phyloP scores from a whole-genome alignment of 2,329 filamentous ascomycete genomes.

The Fusarium cyanostomum region DNA sequence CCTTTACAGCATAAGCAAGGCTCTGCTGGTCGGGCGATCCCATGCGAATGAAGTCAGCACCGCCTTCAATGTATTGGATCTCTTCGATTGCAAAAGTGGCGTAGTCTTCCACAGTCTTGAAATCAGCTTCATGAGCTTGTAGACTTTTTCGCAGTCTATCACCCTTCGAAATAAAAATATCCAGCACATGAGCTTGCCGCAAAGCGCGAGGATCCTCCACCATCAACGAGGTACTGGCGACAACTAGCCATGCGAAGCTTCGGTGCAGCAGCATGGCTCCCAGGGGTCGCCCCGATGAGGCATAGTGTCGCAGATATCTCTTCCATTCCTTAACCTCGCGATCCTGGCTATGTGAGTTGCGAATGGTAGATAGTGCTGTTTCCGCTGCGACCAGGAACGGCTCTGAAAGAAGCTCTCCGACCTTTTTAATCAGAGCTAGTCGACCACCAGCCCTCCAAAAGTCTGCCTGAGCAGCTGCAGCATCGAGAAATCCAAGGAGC shows the following conservation, averaged over 20 bases:
- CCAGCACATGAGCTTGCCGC: slow-evolving; percentile 72
- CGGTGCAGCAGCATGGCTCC: slow-evolving; percentile 92
- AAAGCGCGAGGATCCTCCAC: slow-evolving; percentile 70
- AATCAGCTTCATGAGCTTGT: slow-evolving; percentile 60
- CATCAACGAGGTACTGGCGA: slow-evolving; percentile 79
- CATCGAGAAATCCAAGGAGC: slow-evolving; percentile 89
- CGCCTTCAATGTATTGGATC: slow-evolving; percentile 86
- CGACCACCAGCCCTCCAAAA: slow-evolving; percentile 85
- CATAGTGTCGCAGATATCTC: slow-evolving; percentile 84
- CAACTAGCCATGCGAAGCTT: slow-evolving; percentile 86
- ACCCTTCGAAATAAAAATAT: slow-evolving; percentile 72
- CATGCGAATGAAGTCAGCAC: slow-evolving; percentile 84
- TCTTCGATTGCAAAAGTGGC: slow-evolving; percentile 81
- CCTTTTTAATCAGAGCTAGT: slow-evolving; percentile 74
- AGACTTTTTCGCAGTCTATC: slow-evolving; percentile 53
- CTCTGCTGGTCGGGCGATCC: slow-evolving; percentile 87
- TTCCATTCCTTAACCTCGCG: slow-evolving; percentile 84
- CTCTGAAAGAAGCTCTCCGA: slow-evolving; percentile 82
- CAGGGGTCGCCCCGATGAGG: slow-evolving; percentile 79
- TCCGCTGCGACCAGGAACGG: slow-evolving; percentile 87
- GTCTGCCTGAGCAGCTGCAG: slow-evolving; percentile 77
- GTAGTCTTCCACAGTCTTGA: slow-evolving; percentile 68
- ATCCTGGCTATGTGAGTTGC: slow-evolving; percentile 76
- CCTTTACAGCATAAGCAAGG: slow-evolving; percentile 86
- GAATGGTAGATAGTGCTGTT: slow-evolving; percentile 88